Evolutionary conservation across 192 early-diverging fungal genomes (phyloP).

Genomic region (Backusella tuberculispora): DNA sequence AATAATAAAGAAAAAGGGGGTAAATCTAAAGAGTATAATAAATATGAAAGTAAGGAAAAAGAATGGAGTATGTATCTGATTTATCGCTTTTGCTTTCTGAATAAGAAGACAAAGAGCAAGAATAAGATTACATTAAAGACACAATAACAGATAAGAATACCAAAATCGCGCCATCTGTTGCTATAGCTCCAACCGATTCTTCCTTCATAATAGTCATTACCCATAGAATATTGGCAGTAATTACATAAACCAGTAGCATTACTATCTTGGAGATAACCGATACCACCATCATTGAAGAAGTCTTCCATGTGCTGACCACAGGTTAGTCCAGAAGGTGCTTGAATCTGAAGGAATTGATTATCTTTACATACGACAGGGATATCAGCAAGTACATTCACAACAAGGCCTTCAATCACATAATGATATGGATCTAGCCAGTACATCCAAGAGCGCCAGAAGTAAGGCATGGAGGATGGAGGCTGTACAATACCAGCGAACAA

Average conservation of each 20-base stretch:
- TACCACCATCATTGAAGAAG: slow-evolving; percentile 20
- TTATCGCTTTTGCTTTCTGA: slow-evolving; percentile 37
- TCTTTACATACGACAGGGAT: slow-evolving; percentile 52
- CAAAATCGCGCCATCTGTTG: slow-evolving; percentile 73
- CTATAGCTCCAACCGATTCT: slow-evolving; percentile 55
- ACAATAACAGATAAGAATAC: slow-evolving; percentile 63
- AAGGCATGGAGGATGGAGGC: slow-evolving; percentile 59
- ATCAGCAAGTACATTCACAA: slow-evolving; percentile 60
- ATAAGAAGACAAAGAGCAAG: slow-evolving; percentile 43
- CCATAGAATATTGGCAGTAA: slow-evolving; percentile 63
- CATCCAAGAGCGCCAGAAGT: slow-evolving; percentile 69
- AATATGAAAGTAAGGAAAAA: background rate
- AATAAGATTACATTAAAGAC: slow-evolving; percentile 61
- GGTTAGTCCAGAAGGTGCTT: slow-evolving; percentile 56
- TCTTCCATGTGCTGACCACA: slow-evolving; percentile 58
- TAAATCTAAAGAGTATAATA: slow-evolving; percentile 16
- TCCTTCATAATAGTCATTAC: slow-evolving; percentile 56
- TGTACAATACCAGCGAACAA: slow-evolving; percentile 76
- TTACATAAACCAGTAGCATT: slow-evolving; percentile 48
- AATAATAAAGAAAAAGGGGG: background rate
- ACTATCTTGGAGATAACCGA: slow-evolving; percentile 7
- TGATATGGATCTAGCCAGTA: slow-evolving; percentile 72
- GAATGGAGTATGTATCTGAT: background rate
- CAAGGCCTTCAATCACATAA: slow-evolving; percentile 68
- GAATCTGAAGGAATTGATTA: slow-evolving; percentile 58